phyloP scores from a whole-genome alignment of 2,329 filamentous ascomycete genomes.

The Scopulariopsis brevicaulis region DNA sequence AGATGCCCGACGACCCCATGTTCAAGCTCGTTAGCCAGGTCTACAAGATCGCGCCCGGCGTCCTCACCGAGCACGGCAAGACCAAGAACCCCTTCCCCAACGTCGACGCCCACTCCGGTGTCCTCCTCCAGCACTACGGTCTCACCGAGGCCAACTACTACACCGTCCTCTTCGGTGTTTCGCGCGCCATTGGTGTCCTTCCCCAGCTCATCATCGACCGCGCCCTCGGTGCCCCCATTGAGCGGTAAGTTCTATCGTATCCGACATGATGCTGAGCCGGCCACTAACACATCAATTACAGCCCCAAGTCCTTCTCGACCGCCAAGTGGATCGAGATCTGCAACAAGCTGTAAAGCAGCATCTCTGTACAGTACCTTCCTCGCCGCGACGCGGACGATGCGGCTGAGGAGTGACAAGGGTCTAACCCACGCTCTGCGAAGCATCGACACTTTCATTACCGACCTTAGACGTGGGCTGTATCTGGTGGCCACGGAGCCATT shows the following conservation, averaged over 20 bases:
- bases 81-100: slow-evolving; percentile 99
- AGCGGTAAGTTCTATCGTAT: slow-evolving; percentile 43
- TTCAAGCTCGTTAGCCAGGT: slow-evolving; percentile 99
- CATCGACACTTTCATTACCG: not conserved
- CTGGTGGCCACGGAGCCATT: not conserved
- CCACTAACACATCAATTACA: slow-evolving; percentile 8
- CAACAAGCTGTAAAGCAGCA: slow-evolving; percentile 64
- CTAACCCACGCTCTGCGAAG: not conserved
- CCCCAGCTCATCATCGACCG: slow-evolving; percentile 99
- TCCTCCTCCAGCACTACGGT: slow-evolving; percentile 98
- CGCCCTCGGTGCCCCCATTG: slow-evolving; percentile 90
- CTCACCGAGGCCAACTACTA: slow-evolving; percentile 99
- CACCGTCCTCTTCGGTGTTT: slow-evolving; percentile 98
- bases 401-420: not conserved
- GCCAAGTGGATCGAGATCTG: slow-evolving; percentile 91
- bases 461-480: not conserved
- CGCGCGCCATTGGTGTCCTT: slow-evolving; percentile 93
- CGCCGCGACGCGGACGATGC: not conserved
- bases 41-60: slow-evolving; percentile 98
- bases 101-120: slow-evolving; percentile 97
- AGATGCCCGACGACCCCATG: slow-evolving; percentile 95
- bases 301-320: slow-evolving; percentile 95
- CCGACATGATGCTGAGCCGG: not conserved
- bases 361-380: not conserved
- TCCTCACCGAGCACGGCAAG: slow-evolving; percentile 99